Percentiles rank a stretch among this genome's conserved stretches.
These are phyloP conservation scores for Jamesozyma rosinii DNA, from an alignment of 805 yeast species.

Conservation along the genomic window DNA sequence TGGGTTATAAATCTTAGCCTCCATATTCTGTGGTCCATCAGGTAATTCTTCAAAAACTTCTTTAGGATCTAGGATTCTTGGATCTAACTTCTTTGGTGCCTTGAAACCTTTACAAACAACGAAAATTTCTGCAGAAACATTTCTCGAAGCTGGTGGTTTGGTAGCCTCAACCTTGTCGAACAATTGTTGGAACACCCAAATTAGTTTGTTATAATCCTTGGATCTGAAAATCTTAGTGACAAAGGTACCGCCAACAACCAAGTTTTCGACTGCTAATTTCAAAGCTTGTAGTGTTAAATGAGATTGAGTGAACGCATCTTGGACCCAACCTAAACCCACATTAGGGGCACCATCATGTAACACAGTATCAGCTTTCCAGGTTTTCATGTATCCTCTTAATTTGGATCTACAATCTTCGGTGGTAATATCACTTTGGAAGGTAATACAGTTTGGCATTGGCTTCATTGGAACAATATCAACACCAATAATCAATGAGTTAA, in stretches of 20 bases:
- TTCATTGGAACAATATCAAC: constrained; percentile 98
- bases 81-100: constrained; percentile 93
- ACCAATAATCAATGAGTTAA: constrained; percentile 88
- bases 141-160: constrained; percentile 97
- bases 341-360: constrained; percentile 99
- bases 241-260: constrained; percentile 86
- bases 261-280: constrained; percentile 87
- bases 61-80: constrained; percentile 80
- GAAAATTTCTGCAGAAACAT: constrained; percentile 97
- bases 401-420: constrained; percentile 95
- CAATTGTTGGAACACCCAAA: constrained; percentile 96
- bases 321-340: constrained; percentile 99
- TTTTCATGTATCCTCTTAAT: constrained; percentile 90
- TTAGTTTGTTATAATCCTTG: constrained; percentile 91
- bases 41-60: constrained; percentile 90
- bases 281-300: constrained; percentile 90
- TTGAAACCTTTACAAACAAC: constrained; percentile 94
- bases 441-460: constrained; percentile 87
- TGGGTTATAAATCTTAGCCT: constrained; percentile 90
- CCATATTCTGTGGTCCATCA: constrained; percentile 65
- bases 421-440: constrained; percentile 94
- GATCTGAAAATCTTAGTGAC: constrained; percentile 96
- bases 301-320: constrained; percentile 97
- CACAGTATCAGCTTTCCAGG: constrained; percentile 98
- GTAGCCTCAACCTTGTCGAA: constrained; percentile 97